Evolutionary conservation across 768 basidiomycete genomes (phyloP), one percentile per base, ranked within the genome.

Genomic region (Polyporus arcularius): DNA sequence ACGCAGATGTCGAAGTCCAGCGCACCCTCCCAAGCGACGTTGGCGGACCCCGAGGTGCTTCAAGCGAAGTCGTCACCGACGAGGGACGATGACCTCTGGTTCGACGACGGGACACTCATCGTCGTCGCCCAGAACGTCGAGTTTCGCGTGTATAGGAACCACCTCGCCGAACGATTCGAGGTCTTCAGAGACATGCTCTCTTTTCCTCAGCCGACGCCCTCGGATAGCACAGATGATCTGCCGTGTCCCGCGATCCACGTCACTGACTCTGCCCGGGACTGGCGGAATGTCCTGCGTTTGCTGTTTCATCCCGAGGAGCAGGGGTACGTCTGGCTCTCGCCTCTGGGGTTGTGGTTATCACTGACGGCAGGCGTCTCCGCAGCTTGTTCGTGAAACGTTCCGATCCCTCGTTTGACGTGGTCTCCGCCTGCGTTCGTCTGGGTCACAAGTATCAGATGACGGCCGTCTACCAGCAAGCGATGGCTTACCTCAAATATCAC

Each of bases 161-260:
- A 72, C 28, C 57, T 74, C n/a, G 52, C 70, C 14, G 28, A 52
- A 21, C 60, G 62, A 2, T 72, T 70, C 4, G 43, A 66, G 28
- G 60, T 72, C 38, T 70, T 68, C 52, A 54, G 55, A 14, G 65
- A 65, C 57, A 69, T 71, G 71, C 64, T 69, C 39, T 61, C 68
- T 15, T n/a, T 65, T 46, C 63, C 62, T 16, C 56, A 57, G 28
- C 46, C 28, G 11, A 21, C 21, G 7, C 10, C 32, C 5, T 4
- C 32, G 10, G 28, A 5, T 21, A 8, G 21, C 42, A 4, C 4
- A 43, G 42, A 43, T 5, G 42, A 15, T 43, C 6, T 6, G 12
- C 14, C 6, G 12, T 47, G 46, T 21, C 46, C 46, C 3, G 14
- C 28, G 2, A 26, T 47, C 14, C 21, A 30, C 28, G 21, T 47